phyloP scores from a whole-genome alignment of 2,329 filamentous ascomycete species.

The Sodiomyces alkalinus region DNA sequence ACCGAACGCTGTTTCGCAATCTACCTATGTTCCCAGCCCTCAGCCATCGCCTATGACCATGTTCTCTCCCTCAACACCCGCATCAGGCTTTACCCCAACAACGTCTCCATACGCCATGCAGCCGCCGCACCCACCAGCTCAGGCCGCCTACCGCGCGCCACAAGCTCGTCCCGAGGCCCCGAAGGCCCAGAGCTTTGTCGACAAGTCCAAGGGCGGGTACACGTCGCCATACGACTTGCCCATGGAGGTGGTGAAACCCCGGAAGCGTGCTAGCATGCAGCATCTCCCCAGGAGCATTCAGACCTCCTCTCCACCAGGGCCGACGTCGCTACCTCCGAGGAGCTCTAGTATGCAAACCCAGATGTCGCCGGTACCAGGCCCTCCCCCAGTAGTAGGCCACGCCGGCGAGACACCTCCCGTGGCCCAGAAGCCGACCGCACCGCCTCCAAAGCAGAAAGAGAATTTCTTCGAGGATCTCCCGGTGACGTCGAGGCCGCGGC shows the following conservation, averaged over 20 bases:
- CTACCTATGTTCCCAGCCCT: slow-evolving; percentile 1
- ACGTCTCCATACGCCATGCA: slow-evolving; percentile 10
- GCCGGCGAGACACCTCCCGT: slow-evolving; percentile 16
- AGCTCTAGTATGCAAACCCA: slow-evolving; percentile 42
- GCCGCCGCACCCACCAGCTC: slow-evolving; percentile 12
- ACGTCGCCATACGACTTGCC: slow-evolving; percentile 90
- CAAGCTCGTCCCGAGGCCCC: slow-evolving; percentile 27
- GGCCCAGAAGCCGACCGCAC: slow-evolving; percentile 18
- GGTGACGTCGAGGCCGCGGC: slow-evolving; percentile 43
- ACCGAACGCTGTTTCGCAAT: slow-evolving; percentile 3
- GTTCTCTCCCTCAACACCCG: slow-evolving; percentile 30
- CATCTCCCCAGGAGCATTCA: slow-evolving; percentile 31
- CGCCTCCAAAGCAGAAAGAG: slow-evolving; percentile 23
- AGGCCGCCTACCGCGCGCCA: slow-evolving; percentile 19
- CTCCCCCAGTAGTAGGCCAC: slow-evolving; percentile 13
- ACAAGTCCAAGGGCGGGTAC: slow-evolving; percentile 85
- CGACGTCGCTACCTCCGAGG: slow-evolving; percentile 37
- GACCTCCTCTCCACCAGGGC: slow-evolving; percentile 22
- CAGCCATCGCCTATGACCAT: slow-evolving; percentile 23
- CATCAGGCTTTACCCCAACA: too few relatives aligned
- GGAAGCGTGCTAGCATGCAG: slow-evolving; percentile 47
- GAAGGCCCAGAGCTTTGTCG: slow-evolving; percentile 70
- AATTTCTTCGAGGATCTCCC: slow-evolving; percentile 72
- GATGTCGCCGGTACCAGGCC: slow-evolving; percentile 9
- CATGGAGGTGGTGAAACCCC: slow-evolving; percentile 66